A percentile compares a stretch with the other conserved stretches of the same genome.
These are phyloP conservation scores for Penicillium fimorum DNA, from an alignment of 495 filamentous ascomycete genomes.

Conservation along the genomic window DNA sequence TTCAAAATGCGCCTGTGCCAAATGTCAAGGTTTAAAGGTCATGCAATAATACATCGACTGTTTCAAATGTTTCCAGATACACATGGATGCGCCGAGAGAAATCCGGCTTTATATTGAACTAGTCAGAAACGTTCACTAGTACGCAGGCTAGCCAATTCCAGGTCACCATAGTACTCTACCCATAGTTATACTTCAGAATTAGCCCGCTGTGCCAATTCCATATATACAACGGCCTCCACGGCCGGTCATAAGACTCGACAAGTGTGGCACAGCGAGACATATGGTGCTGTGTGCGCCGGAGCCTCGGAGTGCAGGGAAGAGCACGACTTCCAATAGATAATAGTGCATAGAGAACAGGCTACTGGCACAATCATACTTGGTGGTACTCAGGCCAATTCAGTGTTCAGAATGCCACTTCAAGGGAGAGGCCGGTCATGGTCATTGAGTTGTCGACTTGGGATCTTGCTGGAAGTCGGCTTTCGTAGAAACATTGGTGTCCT, in stretches of 20 bases:
- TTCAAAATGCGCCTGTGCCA: conserved; percentile 13
- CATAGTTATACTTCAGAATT: not conserved
- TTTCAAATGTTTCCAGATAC: not conserved
- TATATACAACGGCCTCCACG: not conserved
- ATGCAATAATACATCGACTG: conserved; percentile 3
- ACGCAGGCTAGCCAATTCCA: not conserved
- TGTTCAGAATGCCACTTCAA: conserved; percentile 1
- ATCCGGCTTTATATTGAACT: not conserved
- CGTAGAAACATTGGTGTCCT: not conserved
- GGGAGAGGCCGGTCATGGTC: not conserved
- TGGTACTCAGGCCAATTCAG: not conserved
- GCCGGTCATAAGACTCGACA: not conserved
- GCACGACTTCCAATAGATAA: not conserved
- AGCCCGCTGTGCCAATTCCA: not conserved
- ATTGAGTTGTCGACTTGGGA: not conserved
- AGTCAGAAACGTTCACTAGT: not conserved
- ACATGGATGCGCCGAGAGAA: not conserved
- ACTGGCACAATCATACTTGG: not conserved
- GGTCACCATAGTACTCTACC: not conserved
- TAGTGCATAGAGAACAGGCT: not conserved
- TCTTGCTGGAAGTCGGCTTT: not conserved
- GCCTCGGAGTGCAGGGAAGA: not conserved
- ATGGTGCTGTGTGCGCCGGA: not conserved
- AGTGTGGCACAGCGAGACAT: not conserved
- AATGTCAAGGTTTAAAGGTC: conserved; percentile 7